Conservation (phyloP, 139 green algal species). For the Micractinium sp. region DNA sequence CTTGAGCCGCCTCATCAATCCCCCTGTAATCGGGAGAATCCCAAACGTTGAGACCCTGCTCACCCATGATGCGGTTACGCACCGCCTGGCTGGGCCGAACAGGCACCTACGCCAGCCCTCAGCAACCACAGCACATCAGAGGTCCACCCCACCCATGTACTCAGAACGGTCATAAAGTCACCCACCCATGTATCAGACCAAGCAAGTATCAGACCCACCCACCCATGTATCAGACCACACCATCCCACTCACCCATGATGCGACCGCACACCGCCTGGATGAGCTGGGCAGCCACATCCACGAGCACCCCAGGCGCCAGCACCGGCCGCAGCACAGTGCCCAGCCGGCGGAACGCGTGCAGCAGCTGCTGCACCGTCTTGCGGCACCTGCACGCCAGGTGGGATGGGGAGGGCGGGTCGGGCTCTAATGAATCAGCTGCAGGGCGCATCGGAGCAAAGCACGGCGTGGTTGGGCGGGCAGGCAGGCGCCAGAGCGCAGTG, state of each 20-base stretch:
- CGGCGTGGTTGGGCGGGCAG: no score
- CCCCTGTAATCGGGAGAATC: no score
- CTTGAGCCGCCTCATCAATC: not conserved
- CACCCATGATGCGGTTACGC: slow-evolving; percentile 25
- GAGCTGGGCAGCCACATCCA: slow-evolving; percentile 1
- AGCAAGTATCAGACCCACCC: no score
- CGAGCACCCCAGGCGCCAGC: slow-evolving; percentile 34
- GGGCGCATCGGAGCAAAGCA: not conserved
- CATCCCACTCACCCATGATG: slow-evolving; percentile 35
- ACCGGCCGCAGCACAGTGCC: slow-evolving; percentile 39
- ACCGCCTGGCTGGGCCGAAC: slow-evolving; percentile 4
- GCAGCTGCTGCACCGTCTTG: slow-evolving; percentile 46
- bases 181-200: no score
- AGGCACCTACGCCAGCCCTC: slow-evolving; percentile 35
- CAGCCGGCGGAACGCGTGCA: slow-evolving; percentile 45
- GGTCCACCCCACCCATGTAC: no score
- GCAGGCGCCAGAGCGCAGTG: no score
- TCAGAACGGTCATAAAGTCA: no score
- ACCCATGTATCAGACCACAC: no score
- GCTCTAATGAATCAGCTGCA: no score
- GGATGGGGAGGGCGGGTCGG: not conserved
- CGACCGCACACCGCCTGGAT: slow-evolving; percentile 14
- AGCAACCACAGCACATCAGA: slow-evolving; percentile 32
- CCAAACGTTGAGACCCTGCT: no score
- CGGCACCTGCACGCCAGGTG: slow-evolving; percentile 20